phyloP scores from a whole-genome alignment of 306 rosid genomes.

The Aeschynomene evenia region DNA sequence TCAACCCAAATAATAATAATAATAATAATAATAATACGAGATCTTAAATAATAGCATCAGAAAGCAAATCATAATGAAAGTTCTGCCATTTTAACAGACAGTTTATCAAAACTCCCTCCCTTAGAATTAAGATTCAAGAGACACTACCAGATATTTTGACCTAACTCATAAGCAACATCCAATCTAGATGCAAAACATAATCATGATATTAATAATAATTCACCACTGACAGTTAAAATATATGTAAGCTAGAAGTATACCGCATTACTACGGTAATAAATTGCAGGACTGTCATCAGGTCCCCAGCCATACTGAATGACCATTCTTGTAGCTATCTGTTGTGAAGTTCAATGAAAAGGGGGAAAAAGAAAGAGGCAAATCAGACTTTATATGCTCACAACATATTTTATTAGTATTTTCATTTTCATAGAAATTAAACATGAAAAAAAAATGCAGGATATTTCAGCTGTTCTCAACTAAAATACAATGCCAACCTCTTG shows the following conservation, averaged over 20 bases:
- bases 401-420: constrained; percentile 5
- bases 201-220: not conserved
- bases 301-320: constrained; percentile 99
- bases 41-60: constrained; percentile 17
- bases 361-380: not conserved
- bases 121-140: constrained; percentile 16
- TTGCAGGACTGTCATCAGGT: constrained; percentile 97
- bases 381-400: constrained; percentile 20
- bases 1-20: too few relatives aligned
- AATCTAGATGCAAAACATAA: not conserved
- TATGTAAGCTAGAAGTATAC: constrained; percentile 53
- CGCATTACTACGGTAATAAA: constrained; percentile 76
- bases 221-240: constrained; percentile 21
- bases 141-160: constrained; percentile 10
- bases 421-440: constrained; percentile 7
- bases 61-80: not conserved
- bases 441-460: constrained; percentile 28
- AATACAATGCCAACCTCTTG: constrained; percentile 71
- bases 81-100: constrained; percentile 15
- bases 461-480: constrained; percentile 19
- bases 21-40: constrained; percentile 31
- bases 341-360: not conserved
- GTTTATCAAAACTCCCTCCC: not conserved
- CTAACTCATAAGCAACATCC: constrained; percentile 10
- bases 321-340: constrained; percentile 95